Conservation (phyloP, 192 early-diverging fungal species). For the Backusella circina region DNA sequence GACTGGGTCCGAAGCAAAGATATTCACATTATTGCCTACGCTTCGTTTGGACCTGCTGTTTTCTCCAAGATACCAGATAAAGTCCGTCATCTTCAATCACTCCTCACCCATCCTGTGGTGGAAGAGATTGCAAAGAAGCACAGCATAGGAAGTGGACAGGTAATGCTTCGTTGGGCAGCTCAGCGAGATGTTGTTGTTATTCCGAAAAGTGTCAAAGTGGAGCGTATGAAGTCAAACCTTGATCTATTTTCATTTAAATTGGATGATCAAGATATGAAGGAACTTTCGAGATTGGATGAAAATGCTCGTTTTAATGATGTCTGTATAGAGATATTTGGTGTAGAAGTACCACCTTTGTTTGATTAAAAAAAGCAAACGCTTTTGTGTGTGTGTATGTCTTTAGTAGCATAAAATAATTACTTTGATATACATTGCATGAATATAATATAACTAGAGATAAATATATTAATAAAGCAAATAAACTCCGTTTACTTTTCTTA, state of each 20-base stretch:
- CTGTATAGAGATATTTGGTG: not conserved
- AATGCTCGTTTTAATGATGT: conserved; percentile 43
- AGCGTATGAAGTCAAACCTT: conserved; percentile 53
- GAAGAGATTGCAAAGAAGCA: conserved; percentile 47
- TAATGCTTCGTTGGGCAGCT: conserved; percentile 60
- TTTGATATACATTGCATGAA: too few species aligned
- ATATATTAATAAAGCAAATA: too few species aligned
- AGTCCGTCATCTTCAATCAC: conserved; percentile 31
- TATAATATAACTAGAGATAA: too few species aligned
- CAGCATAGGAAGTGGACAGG: conserved; percentile 52
- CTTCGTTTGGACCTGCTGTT: conserved; percentile 57
- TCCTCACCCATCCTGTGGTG: conserved; percentile 44
- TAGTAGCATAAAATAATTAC: too few species aligned
- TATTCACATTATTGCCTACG: too few species aligned
- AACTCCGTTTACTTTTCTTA: too few species aligned
- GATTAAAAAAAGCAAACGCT: not conserved
- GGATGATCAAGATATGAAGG: conserved; percentile 42
- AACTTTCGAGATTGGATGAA: conserved; percentile 39
- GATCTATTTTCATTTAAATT: conserved; percentile 45
- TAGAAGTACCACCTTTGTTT: not conserved
- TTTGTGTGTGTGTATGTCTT: too few species aligned
- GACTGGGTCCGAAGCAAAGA: too few species aligned
- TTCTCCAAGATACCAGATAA: conserved; percentile 8
- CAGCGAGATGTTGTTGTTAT: too few species aligned
- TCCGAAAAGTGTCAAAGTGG: conserved; percentile 56